phyloP scores from a whole-genome alignment of 345 rosid genomes.

The Eucalyptus guilfoylei region DNA sequence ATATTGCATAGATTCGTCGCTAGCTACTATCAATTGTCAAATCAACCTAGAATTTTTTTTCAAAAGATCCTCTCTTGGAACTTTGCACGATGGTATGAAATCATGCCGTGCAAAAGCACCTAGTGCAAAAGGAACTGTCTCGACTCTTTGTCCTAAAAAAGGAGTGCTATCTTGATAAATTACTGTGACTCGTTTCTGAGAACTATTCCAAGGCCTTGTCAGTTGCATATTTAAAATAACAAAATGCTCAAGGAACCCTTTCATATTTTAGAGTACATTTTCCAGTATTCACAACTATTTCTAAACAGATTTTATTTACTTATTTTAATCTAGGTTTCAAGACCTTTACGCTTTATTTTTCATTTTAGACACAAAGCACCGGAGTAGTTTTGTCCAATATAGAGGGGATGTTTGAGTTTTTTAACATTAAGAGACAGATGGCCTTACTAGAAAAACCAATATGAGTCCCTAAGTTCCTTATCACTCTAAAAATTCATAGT shows the following conservation, averaged over 20 bases:
- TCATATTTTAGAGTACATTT: too few species aligned
- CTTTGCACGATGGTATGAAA: background rate
- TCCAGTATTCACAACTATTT: background rate
- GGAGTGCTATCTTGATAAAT: background rate
- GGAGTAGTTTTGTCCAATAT: background rate
- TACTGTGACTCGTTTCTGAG: background rate
- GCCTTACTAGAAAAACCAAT: background rate
- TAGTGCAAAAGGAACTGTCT: background rate
- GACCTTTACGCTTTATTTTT: background rate
- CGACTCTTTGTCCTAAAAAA: background rate
- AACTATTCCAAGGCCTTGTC: too few species aligned
- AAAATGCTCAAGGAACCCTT: too few species aligned
- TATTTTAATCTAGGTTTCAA: background rate
- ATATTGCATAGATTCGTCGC: background rate
- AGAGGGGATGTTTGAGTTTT: background rate
- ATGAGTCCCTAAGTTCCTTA: background rate
- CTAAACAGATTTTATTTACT: background rate
- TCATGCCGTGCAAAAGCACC: background rate
- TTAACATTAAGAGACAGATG: background rate
- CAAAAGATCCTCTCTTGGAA: background rate
- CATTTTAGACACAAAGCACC: background rate
- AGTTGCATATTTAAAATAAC: too few species aligned
- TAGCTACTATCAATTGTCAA: too few species aligned
- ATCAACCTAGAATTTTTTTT: too few species aligned
- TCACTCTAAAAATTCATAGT: background rate